Percentiles rank a stretch among this genome's conserved stretches.
Conservation (phyloP, 805 yeast genomes). For the Candida coleopterorum region DNA sequence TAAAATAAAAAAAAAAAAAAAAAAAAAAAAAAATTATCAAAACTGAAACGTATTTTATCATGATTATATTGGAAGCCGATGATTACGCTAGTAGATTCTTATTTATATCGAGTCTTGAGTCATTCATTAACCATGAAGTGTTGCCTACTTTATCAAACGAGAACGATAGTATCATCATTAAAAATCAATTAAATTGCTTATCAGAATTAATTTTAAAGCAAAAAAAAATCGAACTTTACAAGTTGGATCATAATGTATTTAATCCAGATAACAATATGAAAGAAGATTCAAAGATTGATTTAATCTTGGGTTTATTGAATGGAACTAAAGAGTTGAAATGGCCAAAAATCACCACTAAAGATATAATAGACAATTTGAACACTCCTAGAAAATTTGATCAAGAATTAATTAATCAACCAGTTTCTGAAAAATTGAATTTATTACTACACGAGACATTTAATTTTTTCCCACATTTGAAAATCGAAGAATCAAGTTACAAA, state of each 20-base stretch:
- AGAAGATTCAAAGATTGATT: slow-evolving; percentile 2
- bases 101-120: not conserved
- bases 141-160: not conserved
- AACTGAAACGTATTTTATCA: not conserved
- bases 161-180: not conserved
- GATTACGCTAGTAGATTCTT: not conserved
- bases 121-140: not conserved
- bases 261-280: not conserved
- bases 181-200: not conserved
- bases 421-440: not conserved
- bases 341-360: not conserved
- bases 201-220: not conserved
- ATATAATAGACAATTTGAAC: slow-evolving; percentile 1
- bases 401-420: not conserved
- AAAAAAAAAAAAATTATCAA: not conserved
- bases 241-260: not conserved
- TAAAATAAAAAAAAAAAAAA: too few relatives aligned
- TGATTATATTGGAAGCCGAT: slow-evolving; percentile 1
- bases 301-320: not conserved
- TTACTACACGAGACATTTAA: slow-evolving; percentile 1
- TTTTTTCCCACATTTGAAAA: not conserved
- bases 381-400: not conserved
- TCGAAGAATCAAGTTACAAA: not conserved
- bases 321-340: not conserved
- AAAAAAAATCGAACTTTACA: not conserved